Evolutionary conservation across 257 asterid genomes (phyloP), one percentile per base, ranked within the genome.

Genomic region (Solanum stenotomum): DNA sequence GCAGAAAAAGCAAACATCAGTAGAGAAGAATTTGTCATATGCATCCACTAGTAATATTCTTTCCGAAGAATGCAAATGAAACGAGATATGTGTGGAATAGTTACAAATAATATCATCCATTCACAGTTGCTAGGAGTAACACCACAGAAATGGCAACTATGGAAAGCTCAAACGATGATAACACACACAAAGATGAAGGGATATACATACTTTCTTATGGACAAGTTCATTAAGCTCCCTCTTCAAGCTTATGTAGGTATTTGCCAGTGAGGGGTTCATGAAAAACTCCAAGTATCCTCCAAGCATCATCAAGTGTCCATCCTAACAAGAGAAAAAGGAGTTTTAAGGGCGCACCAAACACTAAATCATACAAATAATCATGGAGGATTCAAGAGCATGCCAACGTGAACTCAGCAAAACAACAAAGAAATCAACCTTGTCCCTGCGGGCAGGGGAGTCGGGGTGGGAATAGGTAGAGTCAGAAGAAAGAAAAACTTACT

Each of bases 301-400:
- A 87, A 96, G 91, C 99, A 96, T 96, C 94, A 94, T 95, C 93
- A 96, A 86, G 92, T 96, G 95, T 85, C 98, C 99, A 82, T 96
- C 97, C 99, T 96, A 90, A 25, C 88, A 85, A 79, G 87, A 40
- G 89, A 86, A 83, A 86, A 34, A 63, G 35, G 84, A 77, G 88
- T 85, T 67, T 78, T 89, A 89, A 72, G 79, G 15, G 71, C 38
- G 27, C 34, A 84, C 44, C 37, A 71, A 71, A 90, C 87, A 87
- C 8, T 77, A 31, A 90, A 88, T 38, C 37, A 76, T 56, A 82
- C 86, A 29, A 44, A 75, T 25, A 34, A 49, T n/a, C 34, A 46
- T 42, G 61, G 52, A 81, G n/a, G 31, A 29, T 18, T 75, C 81
- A 85, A 86, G 63, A 67, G 49, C 85, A 33, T 59, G 76, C 22